Percentiles rank a stretch among this genome's conserved stretches.
These are phyloP conservation scores for Pseudogymnoascus sp. DNA, from an alignment of 2,329 filamentous ascomycete genomes.

Conservation along the genomic window DNA sequence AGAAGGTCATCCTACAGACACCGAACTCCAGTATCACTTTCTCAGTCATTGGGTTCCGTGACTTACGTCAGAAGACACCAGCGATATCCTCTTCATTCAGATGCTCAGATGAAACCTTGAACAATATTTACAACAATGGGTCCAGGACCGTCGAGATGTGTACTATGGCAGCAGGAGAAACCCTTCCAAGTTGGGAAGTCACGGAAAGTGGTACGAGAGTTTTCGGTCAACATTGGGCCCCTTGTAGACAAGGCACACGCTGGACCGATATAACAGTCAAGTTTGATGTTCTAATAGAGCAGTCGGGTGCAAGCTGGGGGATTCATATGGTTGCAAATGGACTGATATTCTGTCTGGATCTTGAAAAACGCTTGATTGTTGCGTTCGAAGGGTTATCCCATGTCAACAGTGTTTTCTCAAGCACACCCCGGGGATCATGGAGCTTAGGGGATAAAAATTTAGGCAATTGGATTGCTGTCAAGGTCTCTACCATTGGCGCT, in stretches of 20 bases:
- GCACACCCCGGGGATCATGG: conserved; percentile 14
- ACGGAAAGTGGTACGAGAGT: conserved; percentile 17
- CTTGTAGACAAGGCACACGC: conserved; percentile 18
- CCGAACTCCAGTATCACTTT: conserved; percentile 17
- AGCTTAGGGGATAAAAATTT: conserved; percentile 9
- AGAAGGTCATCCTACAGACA: conserved; percentile 17
- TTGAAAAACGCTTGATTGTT: conserved; percentile 12
- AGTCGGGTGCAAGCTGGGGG: conserved; percentile 18
- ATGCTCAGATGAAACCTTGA: conserved; percentile 18
- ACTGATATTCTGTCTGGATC: conserved; percentile 17
- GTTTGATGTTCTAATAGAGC: conserved; percentile 18
- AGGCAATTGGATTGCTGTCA: conserved; percentile 13
- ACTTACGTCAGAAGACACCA: conserved; percentile 12
- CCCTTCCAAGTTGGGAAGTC: conserved; percentile 18
- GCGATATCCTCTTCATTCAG: conserved; percentile 13
- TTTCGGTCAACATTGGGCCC: conserved; percentile 19
- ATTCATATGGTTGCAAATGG: conserved; percentile 21
- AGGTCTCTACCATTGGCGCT: conserved; percentile 9
- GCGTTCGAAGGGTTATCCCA: conserved; percentile 18
- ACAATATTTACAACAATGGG: conserved; percentile 20
- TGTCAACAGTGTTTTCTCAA: conserved; percentile 17
- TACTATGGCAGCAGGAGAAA: conserved; percentile 18
- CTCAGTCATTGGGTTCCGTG: conserved; percentile 15
- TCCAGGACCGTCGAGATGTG: conserved; percentile 19
- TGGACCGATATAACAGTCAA: conserved; percentile 16